phyloP scores from a whole-genome alignment of 2,329 filamentous ascomycete species.

The Gaeumannomyces tritici region DNA sequence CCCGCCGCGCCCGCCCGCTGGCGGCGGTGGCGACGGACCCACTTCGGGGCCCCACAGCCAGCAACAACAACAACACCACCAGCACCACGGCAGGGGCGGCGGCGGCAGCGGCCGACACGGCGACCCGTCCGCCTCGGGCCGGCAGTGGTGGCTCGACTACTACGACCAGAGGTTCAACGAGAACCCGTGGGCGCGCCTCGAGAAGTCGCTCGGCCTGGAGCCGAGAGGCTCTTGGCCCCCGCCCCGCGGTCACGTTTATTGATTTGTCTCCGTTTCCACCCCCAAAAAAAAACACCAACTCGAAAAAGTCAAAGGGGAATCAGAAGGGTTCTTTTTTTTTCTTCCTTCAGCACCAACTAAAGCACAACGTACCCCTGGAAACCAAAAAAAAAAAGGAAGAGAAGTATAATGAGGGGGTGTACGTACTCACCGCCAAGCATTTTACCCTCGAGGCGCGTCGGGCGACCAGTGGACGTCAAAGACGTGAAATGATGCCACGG shows the following conservation, averaged over 20 bases:
- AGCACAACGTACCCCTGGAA: too few relatives aligned
- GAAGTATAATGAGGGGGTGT: too few relatives aligned
- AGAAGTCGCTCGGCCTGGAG: slow-evolving; percentile 33
- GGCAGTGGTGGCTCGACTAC: slow-evolving; percentile 54
- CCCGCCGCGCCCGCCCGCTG: background rate
- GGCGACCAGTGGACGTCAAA: background rate
- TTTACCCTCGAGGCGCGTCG: too few relatives aligned
- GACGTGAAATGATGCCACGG: too few relatives aligned
- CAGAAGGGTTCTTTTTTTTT: background rate
- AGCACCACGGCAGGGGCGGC: background rate
- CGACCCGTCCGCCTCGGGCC: slow-evolving; percentile 19
- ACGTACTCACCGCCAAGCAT: background rate
- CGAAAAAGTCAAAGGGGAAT: background rate
- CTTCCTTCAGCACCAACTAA: too few relatives aligned
- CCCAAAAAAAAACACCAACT: too few relatives aligned
- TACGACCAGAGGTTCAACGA: slow-evolving; percentile 61
- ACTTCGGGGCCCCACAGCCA: background rate
- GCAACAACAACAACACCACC: background rate
- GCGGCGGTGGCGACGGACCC: background rate
- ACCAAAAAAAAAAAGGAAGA: background rate
- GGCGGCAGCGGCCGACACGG: slow-evolving; percentile 21
- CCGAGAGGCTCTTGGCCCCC: slow-evolving; percentile 37
- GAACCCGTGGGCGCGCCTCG: slow-evolving; percentile 60
- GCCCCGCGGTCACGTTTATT: too few relatives aligned
- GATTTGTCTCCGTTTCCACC: too few relatives aligned